Base-by-base conservation (phyloP, 2,329 filamentous ascomycete genomes). In the Fusarium floridanum region DNA sequence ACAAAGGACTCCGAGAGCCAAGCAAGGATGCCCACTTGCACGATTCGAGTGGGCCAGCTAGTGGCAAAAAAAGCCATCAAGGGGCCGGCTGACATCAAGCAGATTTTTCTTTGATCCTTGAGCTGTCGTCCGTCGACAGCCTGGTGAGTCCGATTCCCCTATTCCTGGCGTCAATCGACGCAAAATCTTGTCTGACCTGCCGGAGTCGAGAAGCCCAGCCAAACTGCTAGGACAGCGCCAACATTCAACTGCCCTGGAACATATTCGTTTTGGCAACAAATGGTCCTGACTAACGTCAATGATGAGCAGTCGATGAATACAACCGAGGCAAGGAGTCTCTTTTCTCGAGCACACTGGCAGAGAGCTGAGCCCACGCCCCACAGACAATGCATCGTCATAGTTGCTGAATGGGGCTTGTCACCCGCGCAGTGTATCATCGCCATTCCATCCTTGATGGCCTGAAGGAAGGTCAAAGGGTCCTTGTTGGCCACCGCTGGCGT, bases 281-380 rank as follows among this genome's bases (percentile, higher is more conserved):
- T 17, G 22, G 20, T 62, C 41, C n/a, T 37, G n/a, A 53, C 29
- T 41, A 11, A 48, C 39, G 45, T 60, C 5, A 43, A 56, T 36
- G 45, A 22, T 32, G 68, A 37, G 39, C 48, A 41, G 36, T 29
- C 45, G 29, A 39, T 36, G 29, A 50, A 45, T 41, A 37, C 63
- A 61, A 61, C 29, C 4, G 24, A 61, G 56, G 63, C 43, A 34
- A 64, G 32, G 29, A 67, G 53, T 64, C 36, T 53, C 43, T 50
- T 53, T 17, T 27, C 41, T 27, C 17, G n/a, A 36, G 41, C 22
- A 27, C 24, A 17, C 27, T 45, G 27, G 27, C 36, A 39, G 62
- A 66, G 62, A 73, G 68, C 72, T 74, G 72, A 64, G 41, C 36
- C 17, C 29, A 27, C 68, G 16, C 61, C 27, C 72, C 72, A 75